Percentiles rank a stretch among this genome's conserved stretches.
Conservation (phyloP, 176 grass and related monocot genomes). For the Carex pumila region DNA sequence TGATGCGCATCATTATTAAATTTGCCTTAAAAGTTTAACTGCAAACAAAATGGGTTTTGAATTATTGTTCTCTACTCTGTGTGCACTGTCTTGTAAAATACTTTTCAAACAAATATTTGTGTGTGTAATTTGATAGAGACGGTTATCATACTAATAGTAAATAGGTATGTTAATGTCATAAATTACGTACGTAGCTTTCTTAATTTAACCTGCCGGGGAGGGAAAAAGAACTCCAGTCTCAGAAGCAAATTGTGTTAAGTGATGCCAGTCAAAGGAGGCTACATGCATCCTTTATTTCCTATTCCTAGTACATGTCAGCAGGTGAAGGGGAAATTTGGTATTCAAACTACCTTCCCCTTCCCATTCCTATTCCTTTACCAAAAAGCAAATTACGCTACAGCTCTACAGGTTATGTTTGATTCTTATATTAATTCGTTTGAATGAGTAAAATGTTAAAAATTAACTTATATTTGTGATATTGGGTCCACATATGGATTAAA, state of each 20-base stretch:
- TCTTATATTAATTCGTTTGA: too few species aligned
- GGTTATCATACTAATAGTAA: too few species aligned
- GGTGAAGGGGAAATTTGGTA: not conserved
- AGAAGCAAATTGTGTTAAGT: not conserved
- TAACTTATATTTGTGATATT: too few species aligned
- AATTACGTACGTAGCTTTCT: not conserved
- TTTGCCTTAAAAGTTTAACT: not conserved
- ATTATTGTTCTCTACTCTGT: too few species aligned
- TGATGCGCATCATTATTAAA: not conserved
- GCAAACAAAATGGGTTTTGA: too few species aligned
- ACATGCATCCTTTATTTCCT: not conserved
- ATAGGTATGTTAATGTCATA: too few species aligned
- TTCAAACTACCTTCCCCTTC: not conserved
- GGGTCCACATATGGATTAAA: too few species aligned
- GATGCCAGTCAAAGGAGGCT: not conserved
- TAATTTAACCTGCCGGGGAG: not conserved
- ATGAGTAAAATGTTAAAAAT: too few species aligned
- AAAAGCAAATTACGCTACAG: not conserved
- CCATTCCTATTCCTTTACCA: not conserved
- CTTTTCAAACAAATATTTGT: too few species aligned
- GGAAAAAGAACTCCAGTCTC: not conserved
- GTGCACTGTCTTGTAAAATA: too few species aligned
- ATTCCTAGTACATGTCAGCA: not conserved
- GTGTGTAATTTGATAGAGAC: too few species aligned
- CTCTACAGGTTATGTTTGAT: too few species aligned